These are phyloP conservation scores for Aristolochia californica DNA, from an alignment of 164 flowering plant species.

Conservation along the genomic window DNA sequence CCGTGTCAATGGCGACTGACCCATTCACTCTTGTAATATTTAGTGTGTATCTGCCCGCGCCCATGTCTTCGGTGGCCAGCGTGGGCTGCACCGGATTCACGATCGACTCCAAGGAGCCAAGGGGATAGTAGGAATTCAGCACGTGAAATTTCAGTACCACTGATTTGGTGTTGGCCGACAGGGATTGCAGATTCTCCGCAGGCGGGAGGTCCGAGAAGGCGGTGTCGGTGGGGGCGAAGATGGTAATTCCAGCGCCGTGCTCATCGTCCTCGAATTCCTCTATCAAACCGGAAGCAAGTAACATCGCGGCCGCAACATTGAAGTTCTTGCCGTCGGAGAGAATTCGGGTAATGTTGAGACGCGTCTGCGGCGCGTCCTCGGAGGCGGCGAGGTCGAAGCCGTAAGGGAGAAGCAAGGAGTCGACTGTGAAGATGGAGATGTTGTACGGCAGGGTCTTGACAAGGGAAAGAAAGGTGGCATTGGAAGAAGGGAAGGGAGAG, in stretches of 20 bases:
- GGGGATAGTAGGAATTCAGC: slow-evolving; percentile 74
- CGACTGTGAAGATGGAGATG: slow-evolving; percentile 43
- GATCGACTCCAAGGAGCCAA: slow-evolving; percentile 74
- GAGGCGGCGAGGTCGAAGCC: slow-evolving; percentile 53
- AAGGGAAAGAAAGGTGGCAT: slow-evolving; percentile 45
- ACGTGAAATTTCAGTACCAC: slow-evolving; percentile 68
- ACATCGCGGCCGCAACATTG: slow-evolving; percentile 75
- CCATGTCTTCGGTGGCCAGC: slow-evolving; percentile 69
- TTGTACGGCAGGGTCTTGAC: slow-evolving; percentile 57
- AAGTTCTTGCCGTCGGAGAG: slow-evolving; percentile 57
- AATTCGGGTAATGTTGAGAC: slow-evolving; percentile 57
- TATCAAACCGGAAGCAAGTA: slow-evolving; percentile 70
- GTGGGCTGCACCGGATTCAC: slow-evolving; percentile 92
- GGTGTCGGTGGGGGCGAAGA: slow-evolving; percentile 68
- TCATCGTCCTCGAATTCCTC: slow-evolving; percentile 70
- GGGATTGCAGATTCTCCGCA: slow-evolving; percentile 38
- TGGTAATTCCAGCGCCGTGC: slow-evolving; percentile 80
- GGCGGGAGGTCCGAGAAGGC: slow-evolving; percentile 61
- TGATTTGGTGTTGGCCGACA: slow-evolving; percentile 60
- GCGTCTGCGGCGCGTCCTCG: slow-evolving; percentile 44
- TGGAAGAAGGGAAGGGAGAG: slow-evolving; percentile 31
- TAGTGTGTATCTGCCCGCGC: slow-evolving; percentile 74
- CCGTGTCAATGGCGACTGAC: slow-evolving; percentile 59
- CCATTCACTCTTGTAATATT: slow-evolving; percentile 71
- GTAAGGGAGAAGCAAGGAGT: slow-evolving; percentile 49